phyloP scores from a whole-genome alignment of 2,329 filamentous ascomycete species.

The Fusarium scirpi region DNA sequence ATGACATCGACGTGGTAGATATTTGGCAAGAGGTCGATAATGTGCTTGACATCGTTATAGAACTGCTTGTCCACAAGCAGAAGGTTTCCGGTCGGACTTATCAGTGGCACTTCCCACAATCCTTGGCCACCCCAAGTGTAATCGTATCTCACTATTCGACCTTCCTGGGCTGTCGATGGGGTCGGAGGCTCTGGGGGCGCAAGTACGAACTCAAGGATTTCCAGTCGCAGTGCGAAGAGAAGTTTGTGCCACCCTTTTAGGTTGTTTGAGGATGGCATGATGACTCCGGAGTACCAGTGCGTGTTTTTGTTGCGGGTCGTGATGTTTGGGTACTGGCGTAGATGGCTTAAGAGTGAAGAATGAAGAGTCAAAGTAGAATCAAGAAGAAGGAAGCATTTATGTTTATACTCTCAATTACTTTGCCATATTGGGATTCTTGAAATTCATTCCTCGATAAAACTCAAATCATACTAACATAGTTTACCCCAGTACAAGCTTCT shows the following conservation, averaged over 20 bases:
- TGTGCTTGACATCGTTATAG: neutral
- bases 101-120: neutral
- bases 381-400: too few relatives aligned
- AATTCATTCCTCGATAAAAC: rapidly evolving
- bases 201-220: neutral
- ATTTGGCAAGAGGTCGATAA: neutral
- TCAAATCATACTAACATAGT: too few relatives aligned
- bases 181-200: neutral
- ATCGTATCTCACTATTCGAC: neutral
- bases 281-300: neutral
- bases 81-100: neutral
- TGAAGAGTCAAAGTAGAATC: too few relatives aligned
- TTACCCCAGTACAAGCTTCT: too few relatives aligned
- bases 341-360: too few relatives aligned
- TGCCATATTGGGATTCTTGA: too few relatives aligned
- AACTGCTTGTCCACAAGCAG: constrained; percentile 12
- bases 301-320: neutral
- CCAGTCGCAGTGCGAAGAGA: neutral
- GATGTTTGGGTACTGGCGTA: too few relatives aligned
- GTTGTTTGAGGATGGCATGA: neutral
- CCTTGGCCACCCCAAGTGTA: too few relatives aligned
- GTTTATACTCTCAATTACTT: too few relatives aligned
- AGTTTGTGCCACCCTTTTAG: neutral
- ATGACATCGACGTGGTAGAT: constrained; percentile 27
- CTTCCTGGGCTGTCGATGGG: neutral